Evolutionary conservation across 2,329 filamentous ascomycete genomes (phyloP).

Genomic region (Paraconiothyrium sp.): DNA sequence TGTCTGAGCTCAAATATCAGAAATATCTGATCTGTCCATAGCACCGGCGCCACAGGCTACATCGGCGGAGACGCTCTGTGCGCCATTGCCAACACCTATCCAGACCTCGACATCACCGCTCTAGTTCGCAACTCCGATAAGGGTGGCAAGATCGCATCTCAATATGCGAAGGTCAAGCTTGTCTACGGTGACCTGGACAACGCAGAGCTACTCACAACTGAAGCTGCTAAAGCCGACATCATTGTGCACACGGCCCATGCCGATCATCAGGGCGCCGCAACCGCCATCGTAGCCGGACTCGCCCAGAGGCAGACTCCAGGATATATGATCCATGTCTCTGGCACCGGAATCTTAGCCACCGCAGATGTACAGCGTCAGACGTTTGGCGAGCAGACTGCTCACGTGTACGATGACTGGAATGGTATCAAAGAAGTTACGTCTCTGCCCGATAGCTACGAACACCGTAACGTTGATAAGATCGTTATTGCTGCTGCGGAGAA

Average conservation of each 20-base stretch:
- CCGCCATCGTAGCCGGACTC: conserved; percentile 39
- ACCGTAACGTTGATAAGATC: conserved; percentile 75
- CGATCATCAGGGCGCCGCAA: conserved; percentile 37
- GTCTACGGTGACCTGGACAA: conserved; percentile 59
- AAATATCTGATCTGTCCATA: conserved; percentile 16
- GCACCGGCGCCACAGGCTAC: conserved; percentile 46
- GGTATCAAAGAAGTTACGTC: conserved; percentile 65
- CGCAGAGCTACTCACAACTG: conserved; percentile 36
- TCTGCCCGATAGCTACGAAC: conserved; percentile 66
- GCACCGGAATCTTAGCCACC: conserved; percentile 65
- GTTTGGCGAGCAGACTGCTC: conserved; percentile 58
- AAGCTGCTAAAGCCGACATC: conserved; percentile 42
- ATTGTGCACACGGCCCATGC: conserved; percentile 48
- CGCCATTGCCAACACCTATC: conserved; percentile 55
- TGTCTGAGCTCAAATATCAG: neutral
- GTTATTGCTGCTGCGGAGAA: conserved; percentile 62
- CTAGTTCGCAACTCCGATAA: conserved; percentile 61
- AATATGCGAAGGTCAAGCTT: conserved; percentile 60
- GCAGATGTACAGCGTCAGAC: conserved; percentile 57
- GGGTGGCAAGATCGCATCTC: conserved; percentile 56
- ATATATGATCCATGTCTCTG: conserved; percentile 64
- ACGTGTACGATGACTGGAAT: conserved; percentile 68
- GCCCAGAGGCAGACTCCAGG: conserved; percentile 56
- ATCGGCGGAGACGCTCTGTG: conserved; percentile 44
- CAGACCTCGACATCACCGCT: conserved; percentile 60